Evolutionary conservation across 495 filamentous ascomycete genomes (phyloP).

Genomic region (Astrothelium subdiscretum): DNA sequence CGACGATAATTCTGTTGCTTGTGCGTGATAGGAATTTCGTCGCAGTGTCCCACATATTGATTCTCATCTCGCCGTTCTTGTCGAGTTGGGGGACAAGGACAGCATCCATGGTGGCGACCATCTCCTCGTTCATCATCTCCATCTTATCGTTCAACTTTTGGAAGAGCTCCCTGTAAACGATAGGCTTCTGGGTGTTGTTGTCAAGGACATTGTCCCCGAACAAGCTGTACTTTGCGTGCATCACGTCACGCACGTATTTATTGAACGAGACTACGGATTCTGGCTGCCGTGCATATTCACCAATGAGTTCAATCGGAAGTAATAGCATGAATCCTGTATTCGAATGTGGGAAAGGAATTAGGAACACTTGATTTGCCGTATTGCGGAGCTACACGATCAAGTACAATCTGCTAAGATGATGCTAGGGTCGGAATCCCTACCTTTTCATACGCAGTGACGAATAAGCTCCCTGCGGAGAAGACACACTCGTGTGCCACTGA

Average conservation of each 20-base stretch:
- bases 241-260: background rate
- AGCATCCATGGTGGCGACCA: background rate
- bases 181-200: background rate
- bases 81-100: background rate
- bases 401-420: too few relatives aligned
- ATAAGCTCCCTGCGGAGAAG: too few relatives aligned
- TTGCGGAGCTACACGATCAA: too few relatives aligned
- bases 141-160: background rate
- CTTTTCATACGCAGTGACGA: too few relatives aligned
- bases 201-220: background rate
- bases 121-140: background rate
- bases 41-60: background rate
- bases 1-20: background rate
- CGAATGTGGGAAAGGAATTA: background rate
- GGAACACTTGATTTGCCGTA: too few relatives aligned
- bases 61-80: background rate
- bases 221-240: background rate
- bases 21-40: background rate
- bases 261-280: background rate
- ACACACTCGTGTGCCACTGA: too few relatives aligned
- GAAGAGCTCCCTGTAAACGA: background rate
- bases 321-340: background rate
- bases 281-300: background rate
- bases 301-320: background rate
- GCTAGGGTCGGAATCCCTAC: too few relatives aligned